A percentile compares a stretch with the other conserved stretches of the same genome.
Evolutionary conservation across 139 green algal genomes (phyloP).

Genomic region (Medakamo hakoo): DNA sequence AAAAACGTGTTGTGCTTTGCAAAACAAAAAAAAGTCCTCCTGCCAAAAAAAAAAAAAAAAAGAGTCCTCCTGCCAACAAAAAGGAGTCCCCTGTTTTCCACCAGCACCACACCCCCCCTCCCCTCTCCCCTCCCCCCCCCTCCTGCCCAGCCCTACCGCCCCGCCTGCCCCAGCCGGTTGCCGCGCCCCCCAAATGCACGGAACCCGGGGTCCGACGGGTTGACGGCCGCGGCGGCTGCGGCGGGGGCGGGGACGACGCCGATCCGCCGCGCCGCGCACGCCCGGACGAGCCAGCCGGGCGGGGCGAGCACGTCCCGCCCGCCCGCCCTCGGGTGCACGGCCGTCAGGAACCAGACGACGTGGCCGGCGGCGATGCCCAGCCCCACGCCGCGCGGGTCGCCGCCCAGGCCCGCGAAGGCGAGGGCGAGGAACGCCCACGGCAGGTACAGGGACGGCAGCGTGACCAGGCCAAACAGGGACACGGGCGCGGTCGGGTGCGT

Average conservation of each 20-base stretch:
- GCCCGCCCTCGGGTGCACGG: neutral
- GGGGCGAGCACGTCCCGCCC: neutral
- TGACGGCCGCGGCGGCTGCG: neutral
- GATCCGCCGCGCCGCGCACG: neutral
- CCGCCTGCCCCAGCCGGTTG: neutral
- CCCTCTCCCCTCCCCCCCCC: too few species aligned
- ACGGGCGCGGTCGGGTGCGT: neutral
- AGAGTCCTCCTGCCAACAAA: too few species aligned
- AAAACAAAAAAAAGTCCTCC: too few species aligned
- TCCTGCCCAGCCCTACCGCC: too few species aligned
- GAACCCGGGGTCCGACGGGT: neutral
- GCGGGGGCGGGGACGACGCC: neutral
- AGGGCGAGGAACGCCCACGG: neutral
- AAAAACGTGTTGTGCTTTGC: neutral
- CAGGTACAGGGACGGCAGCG: neutral
- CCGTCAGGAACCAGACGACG: neutral
- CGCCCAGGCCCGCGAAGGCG: neutral
- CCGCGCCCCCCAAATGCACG: neutral
- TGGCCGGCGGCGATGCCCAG: neutral
- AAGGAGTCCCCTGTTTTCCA: too few species aligned
- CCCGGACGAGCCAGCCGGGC: neutral
- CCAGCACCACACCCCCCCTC: too few species aligned
- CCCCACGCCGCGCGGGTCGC: too few species aligned
- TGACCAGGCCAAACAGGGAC: neutral
- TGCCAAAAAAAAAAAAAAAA: too few species aligned